These are phyloP conservation scores for Fusarium setosum DNA, from an alignment of 2,329 filamentous ascomycete species.

Conservation along the genomic window DNA sequence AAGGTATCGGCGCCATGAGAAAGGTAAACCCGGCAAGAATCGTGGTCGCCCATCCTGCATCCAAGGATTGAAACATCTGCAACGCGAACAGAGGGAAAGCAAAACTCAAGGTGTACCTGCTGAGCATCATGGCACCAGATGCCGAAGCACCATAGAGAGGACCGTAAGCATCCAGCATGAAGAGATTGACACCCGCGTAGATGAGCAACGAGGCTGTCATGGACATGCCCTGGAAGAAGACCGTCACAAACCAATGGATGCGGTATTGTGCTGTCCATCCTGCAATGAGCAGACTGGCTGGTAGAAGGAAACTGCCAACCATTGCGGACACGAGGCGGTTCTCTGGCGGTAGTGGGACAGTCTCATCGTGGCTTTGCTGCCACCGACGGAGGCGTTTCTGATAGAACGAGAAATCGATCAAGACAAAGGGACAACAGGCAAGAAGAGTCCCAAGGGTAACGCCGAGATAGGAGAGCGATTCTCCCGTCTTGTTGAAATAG, in stretches of 20 bases:
- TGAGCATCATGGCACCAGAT: constrained; percentile 27
- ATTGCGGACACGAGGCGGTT: constrained; percentile 25
- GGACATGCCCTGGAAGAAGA: constrained; percentile 18
- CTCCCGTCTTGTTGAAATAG: neutral
- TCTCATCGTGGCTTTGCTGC: neutral
- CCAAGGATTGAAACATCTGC: constrained; percentile 24
- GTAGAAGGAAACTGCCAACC: constrained; percentile 21
- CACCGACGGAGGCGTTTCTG: constrained; percentile 17
- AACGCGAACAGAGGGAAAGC: constrained; percentile 22
- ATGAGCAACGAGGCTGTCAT: constrained; percentile 23
- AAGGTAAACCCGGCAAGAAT: constrained; percentile 6
- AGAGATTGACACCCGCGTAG: constrained; percentile 18
- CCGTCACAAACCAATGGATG: constrained; percentile 5
- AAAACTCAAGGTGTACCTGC: constrained; percentile 24
- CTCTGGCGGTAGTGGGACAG: neutral
- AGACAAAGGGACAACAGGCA: constrained; percentile 16
- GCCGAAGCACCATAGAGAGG: constrained; percentile 24
- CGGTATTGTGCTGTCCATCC: constrained; percentile 27
- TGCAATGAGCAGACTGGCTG: constrained; percentile 8
- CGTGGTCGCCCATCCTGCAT: constrained; percentile 21
- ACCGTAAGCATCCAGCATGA: constrained; percentile 27
- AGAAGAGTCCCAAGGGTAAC: constrained; percentile 23
- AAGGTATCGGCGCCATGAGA: constrained; percentile 25
- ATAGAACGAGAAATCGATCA: constrained; percentile 27
- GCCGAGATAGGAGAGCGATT: constrained; percentile 21